These are phyloP conservation scores for Podaxis pistillaris DNA, from an alignment of 768 basidiomycete species.

Conservation along the genomic window DNA sequence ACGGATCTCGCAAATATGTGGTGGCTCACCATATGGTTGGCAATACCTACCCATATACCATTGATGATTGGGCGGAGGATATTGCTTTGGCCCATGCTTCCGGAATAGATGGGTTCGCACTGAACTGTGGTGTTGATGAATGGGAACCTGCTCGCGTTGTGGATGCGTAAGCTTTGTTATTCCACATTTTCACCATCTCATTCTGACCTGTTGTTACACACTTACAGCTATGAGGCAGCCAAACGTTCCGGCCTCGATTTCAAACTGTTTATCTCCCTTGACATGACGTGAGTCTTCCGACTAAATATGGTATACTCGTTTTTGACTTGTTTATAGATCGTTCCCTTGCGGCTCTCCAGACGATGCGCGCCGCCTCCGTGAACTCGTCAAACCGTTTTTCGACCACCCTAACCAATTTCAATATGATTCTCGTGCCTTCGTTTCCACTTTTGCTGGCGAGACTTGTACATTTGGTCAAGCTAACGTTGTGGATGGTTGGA, in stretches of 20 bases:
- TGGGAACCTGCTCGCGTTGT: constrained; percentile 65
- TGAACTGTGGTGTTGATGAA: constrained; percentile 64
- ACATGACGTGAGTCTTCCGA: constrained; percentile 59
- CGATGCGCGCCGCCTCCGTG: constrained; percentile 50
- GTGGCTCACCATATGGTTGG: constrained; percentile 66
- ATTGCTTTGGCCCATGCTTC: constrained; percentile 52
- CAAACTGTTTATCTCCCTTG: constrained; percentile 76
- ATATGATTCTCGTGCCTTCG: constrained; percentile 44
- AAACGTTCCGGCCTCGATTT: constrained; percentile 50
- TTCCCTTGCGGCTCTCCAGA: constrained; percentile 48
- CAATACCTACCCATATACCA: constrained; percentile 62
- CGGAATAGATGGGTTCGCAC: constrained; percentile 68
- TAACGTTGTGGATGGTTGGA: constrained; percentile 55
- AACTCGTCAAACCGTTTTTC: constrained; percentile 52
- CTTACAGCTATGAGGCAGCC: constrained; percentile 53
- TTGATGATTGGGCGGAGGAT: constrained; percentile 47
- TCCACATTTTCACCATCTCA: not conserved
- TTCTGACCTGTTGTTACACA: constrained; percentile 6
- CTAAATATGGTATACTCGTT: not conserved
- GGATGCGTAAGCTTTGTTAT: constrained; percentile 49
- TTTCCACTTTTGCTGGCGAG: constrained; percentile 74
- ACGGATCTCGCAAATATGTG: constrained; percentile 41
- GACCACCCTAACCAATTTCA: constrained; percentile 59
- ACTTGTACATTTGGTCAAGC: constrained; percentile 62
- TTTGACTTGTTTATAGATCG: constrained; percentile 33